Conservation (phyloP, 768 basidiomycete species). For the Termitomyces sp. region DNA sequence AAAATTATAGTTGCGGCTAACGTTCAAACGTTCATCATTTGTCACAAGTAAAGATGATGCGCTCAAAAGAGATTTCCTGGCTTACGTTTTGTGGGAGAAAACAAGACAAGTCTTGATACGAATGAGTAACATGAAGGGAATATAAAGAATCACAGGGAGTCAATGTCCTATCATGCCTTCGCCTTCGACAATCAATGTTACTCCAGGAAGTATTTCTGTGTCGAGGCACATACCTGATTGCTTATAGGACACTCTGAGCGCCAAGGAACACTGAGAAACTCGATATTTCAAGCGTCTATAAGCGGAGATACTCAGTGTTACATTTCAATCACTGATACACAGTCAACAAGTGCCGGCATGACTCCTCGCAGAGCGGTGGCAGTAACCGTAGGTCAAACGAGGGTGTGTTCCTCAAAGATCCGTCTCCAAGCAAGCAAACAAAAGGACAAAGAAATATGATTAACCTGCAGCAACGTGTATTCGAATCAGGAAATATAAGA, state of each 20-base stretch:
- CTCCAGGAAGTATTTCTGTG: not conserved
- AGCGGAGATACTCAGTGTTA: no score
- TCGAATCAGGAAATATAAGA: no score
- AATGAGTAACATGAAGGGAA: not conserved
- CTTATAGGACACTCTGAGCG: not conserved
- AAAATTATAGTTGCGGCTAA: not conserved
- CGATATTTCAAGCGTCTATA: no score
- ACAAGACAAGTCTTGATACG: not conserved
- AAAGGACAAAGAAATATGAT: not conserved
- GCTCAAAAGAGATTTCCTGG: not conserved
- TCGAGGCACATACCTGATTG: not conserved
- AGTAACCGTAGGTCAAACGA: not conserved
- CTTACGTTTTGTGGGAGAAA: not conserved
- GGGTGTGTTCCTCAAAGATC: not conserved
- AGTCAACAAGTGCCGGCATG: not conserved
- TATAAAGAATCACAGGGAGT: not conserved
- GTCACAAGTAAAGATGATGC: not conserved
- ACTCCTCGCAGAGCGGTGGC: not conserved
- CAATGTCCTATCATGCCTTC: not conserved
- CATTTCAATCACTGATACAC: not conserved
- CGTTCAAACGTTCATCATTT: not conserved
- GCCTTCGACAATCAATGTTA: not conserved
- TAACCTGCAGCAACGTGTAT: no score
- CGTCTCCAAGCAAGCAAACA: not conserved
- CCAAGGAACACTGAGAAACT: not conserved